phyloP scores from a whole-genome alignment of 2,329 filamentous ascomycete species.

The Cladosporium phlei region DNA sequence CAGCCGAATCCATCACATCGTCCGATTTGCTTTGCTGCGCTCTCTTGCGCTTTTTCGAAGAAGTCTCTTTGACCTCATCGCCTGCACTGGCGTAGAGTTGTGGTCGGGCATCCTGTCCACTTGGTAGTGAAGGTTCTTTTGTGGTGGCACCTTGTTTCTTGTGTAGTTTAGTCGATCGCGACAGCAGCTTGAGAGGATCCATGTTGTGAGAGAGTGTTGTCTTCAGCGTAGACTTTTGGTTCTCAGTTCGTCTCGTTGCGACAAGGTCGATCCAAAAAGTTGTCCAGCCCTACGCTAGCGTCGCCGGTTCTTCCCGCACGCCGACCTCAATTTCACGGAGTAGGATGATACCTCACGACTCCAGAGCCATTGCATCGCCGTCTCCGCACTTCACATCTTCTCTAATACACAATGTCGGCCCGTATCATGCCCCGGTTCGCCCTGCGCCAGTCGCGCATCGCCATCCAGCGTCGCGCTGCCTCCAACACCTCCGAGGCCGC shows the following conservation, averaged over 20 bases:
- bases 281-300: background rate
- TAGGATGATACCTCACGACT: conserved; percentile 10
- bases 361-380: conserved; percentile 18
- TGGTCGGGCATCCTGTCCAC: conserved; percentile 59
- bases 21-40: conserved; percentile 22
- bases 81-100: conserved; percentile 53
- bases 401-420: conserved; percentile 41
- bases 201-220: conserved; percentile 44
- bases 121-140: conserved; percentile 49
- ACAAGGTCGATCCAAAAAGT: conserved; percentile 11
- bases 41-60: conserved; percentile 41
- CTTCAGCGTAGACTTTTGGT: no score
- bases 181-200: conserved; percentile 71
- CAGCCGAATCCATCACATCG: background rate
- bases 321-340: conserved; percentile 14
- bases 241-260: background rate
- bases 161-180: conserved; percentile 60
- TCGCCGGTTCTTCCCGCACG: conserved; percentile 5
- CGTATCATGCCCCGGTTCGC: conserved; percentile 43
- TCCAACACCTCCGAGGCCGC: conserved; percentile 46
- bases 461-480: conserved; percentile 44
- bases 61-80: conserved; percentile 23
- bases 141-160: conserved; percentile 34
- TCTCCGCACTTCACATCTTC: conserved; percentile 16
- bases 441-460: conserved; percentile 40